A percentile compares a stretch with the other conserved stretches of the same genome.
phyloP scores from a whole-genome alignment of 805 yeast genomes.

The Teunomyces gatunensis region DNA sequence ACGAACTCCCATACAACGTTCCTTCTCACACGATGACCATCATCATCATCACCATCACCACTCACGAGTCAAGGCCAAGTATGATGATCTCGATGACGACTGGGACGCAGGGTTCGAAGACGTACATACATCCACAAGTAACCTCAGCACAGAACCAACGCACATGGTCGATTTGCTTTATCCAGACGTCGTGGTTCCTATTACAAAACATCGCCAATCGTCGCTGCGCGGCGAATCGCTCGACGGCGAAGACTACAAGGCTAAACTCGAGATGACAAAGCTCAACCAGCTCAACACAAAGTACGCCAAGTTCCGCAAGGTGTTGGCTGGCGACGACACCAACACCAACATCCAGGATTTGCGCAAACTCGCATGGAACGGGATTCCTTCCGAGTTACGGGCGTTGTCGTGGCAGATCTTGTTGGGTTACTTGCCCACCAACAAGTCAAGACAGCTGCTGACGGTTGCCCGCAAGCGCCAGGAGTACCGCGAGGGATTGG shows the following conservation, averaged over 20 bases:
- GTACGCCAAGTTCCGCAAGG: conserved; percentile 62
- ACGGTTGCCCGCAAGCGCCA: conserved; percentile 77
- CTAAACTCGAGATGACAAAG: conserved; percentile 49
- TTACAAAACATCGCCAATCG: conserved; percentile 3
- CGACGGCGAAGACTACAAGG: conserved; percentile 42
- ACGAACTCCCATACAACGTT: conserved; percentile 14
- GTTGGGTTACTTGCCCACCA: conserved; percentile 87
- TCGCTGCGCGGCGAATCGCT: conserved; percentile 23
- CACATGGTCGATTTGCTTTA: conserved; percentile 35
- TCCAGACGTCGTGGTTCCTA: conserved; percentile 35
- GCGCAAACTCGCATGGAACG: conserved; percentile 87
- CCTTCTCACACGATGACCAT: conserved; percentile 12
- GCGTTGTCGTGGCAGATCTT: conserved; percentile 87
- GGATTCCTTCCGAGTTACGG: conserved; percentile 78
- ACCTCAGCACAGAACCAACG: conserved; percentile 12
- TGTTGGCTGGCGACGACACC: conserved; percentile 49
- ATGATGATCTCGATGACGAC: conserved; percentile 81
- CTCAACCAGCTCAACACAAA: conserved; percentile 60
- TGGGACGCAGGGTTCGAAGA: conserved; percentile 78
- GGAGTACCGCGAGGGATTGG: conserved; percentile 77
- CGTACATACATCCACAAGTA: conserved; percentile 7
- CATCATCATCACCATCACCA: not conserved
- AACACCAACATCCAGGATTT: conserved; percentile 65
- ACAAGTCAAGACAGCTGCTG: conserved; percentile 66
- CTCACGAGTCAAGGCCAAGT: conserved; percentile 24